Percentiles rank a stretch among this genome's conserved stretches.
phyloP scores from a whole-genome alignment of 2,329 filamentous ascomycete genomes.

The Neonectria magnoliae region DNA sequence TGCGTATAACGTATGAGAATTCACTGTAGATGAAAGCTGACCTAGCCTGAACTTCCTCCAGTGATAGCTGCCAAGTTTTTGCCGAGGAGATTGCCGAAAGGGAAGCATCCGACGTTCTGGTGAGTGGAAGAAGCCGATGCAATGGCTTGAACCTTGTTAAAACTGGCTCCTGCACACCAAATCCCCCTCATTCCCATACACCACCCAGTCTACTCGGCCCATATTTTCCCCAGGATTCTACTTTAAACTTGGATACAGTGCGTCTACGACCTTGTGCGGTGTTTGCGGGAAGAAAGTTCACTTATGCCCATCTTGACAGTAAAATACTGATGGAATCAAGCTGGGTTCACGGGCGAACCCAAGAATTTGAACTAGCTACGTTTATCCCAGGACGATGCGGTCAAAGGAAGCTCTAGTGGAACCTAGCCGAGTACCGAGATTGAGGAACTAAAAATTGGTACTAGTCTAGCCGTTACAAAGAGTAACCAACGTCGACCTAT shows the following conservation, averaged over 20 bases:
- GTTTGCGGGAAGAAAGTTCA: too few relatives aligned
- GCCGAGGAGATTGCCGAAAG: background rate
- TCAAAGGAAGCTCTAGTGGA: background rate
- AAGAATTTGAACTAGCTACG: too few relatives aligned
- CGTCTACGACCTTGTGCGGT: too few relatives aligned
- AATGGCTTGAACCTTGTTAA: background rate
- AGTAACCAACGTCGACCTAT: background rate
- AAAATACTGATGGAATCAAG: too few relatives aligned
- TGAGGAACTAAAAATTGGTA: background rate
- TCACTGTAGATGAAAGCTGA: background rate
- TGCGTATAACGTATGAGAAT: too few relatives aligned
- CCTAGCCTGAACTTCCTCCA: background rate
- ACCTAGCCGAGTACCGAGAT: background rate
- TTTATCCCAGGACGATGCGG: background rate
- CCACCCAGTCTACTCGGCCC: background rate
- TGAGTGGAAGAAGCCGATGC: background rate
- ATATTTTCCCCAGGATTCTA: background rate
- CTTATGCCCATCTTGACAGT: too few relatives aligned
- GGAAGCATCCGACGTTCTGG: background rate
- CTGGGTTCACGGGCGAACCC: background rate
- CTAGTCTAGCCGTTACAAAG: background rate
- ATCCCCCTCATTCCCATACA: too few relatives aligned
- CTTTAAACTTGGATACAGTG: background rate
- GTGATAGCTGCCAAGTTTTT: background rate
- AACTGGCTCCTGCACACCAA: background rate